Evolutionary conservation across 768 basidiomycete genomes (phyloP).

Genomic region (Strobilomyces confusus): DNA sequence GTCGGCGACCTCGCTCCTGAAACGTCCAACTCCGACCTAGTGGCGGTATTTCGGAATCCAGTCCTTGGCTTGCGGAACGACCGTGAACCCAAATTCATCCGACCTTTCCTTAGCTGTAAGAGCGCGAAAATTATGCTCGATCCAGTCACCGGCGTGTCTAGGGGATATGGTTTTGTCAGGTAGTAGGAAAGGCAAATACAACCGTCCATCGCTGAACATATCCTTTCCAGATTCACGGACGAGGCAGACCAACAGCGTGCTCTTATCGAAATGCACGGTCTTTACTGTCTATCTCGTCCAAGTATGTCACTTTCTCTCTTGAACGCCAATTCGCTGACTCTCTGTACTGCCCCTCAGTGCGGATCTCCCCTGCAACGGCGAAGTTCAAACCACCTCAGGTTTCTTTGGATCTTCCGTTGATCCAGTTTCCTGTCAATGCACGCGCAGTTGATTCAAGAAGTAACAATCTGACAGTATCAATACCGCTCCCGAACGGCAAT

Average conservation of each 20-base stretch:
- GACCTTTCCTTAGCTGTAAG: constrained; percentile 87
- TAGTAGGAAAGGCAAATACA: constrained; percentile 28
- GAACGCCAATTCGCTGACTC: constrained; percentile 2
- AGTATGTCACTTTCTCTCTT: constrained; percentile 47
- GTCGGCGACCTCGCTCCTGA: constrained; percentile 92
- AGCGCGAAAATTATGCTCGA: constrained; percentile 96
- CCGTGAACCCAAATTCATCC: constrained; percentile 83
- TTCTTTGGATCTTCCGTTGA: constrained; percentile 44
- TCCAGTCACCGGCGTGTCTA: constrained; percentile 81
- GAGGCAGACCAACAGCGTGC: constrained; percentile 88
- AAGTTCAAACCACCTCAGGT: constrained; percentile 67
- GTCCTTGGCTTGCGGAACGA: constrained; percentile 82
- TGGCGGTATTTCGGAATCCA: constrained; percentile 88
- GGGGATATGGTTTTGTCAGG: constrained; percentile 94
- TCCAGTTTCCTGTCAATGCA: constrained; percentile 38
- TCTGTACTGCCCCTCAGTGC: constrained; percentile 53
- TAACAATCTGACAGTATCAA: constrained; percentile 43
- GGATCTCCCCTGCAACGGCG: constrained; percentile 85
- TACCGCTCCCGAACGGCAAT: constrained; percentile 43
- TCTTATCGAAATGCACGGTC: constrained; percentile 86
- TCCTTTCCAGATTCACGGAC: constrained; percentile 67
- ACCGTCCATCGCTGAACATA: constrained; percentile 5
- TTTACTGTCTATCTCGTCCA: constrained; percentile 84
- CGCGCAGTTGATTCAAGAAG: constrained; percentile 30
- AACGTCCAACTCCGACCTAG: constrained; percentile 93